Evolutionary conservation across 1,284 basidiomycete genomes (phyloP).

Genomic region (Abortiporus biennis): DNA sequence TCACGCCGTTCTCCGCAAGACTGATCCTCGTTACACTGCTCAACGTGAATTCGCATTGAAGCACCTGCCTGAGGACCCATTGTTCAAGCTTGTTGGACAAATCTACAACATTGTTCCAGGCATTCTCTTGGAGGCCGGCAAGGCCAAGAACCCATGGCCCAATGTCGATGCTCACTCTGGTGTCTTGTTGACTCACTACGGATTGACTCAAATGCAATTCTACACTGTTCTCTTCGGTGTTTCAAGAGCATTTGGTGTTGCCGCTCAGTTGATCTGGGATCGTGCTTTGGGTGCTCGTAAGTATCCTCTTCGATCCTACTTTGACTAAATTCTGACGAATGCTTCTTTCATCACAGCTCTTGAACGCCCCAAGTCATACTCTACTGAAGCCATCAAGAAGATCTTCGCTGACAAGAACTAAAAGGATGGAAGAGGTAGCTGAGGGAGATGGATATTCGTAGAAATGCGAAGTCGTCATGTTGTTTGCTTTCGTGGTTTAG

Average conservation of each 20-base stretch:
- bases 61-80: conserved; percentile 80
- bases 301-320: conserved; percentile 23
- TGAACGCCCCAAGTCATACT: conserved; percentile 86
- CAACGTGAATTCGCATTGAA: conserved; percentile 92
- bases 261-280: conserved; percentile 91
- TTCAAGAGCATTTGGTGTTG: conserved; percentile 88
- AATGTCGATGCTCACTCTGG: conserved; percentile 98
- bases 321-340: conserved; percentile 8
- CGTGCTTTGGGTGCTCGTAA: conserved; percentile 89
- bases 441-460: no score
- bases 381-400: conserved; percentile 67
- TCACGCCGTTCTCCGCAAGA: conserved; percentile 95
- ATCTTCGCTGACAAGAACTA: conserved; percentile 58
- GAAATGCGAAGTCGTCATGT: no score
- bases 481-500: no score
- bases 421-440: no score
- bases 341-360: conserved; percentile 51
- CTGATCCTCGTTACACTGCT: conserved; percentile 95
- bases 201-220: conserved; percentile 85
- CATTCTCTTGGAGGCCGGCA: conserved; percentile 91
- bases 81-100: conserved; percentile 92
- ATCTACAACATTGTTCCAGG: conserved; percentile 91
- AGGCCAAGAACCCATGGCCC: conserved; percentile 91
- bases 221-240: conserved; percentile 98
- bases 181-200: conserved; percentile 89